Percentiles rank a stretch among this genome's conserved stretches.
phyloP scores from a whole-genome alignment of 441 rosid genomes.

The Brassica balearica region DNA sequence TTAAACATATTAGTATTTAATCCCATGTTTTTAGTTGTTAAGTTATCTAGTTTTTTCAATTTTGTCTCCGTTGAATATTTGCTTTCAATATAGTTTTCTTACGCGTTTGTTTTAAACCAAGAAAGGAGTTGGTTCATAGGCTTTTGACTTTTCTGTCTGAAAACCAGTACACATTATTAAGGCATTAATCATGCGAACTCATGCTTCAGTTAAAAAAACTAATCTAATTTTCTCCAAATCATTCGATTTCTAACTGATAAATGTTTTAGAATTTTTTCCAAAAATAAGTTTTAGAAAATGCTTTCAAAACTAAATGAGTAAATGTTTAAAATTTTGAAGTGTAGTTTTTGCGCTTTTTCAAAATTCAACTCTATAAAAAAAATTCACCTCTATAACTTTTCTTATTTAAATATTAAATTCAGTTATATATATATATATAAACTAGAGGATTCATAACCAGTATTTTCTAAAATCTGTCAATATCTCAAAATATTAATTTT shows the following conservation, averaged over 20 bases:
- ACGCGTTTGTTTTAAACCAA: constrained; percentile 11
- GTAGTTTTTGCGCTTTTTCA: too few species aligned
- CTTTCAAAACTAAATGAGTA: too few species aligned
- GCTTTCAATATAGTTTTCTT: neutral
- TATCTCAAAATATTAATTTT: neutral
- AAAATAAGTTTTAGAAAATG: too few species aligned
- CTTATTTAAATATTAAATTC: neutral
- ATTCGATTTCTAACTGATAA: too few species aligned
- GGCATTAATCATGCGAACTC: too few species aligned
- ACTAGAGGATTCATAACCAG: neutral
- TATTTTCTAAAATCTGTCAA: neutral
- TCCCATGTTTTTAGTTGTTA: neutral
- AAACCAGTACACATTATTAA: neutral
- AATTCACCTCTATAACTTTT: too few species aligned
- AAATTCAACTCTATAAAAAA: too few species aligned
- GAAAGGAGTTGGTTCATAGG: constrained; percentile 12
- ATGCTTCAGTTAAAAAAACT: too few species aligned
- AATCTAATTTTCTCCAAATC: too few species aligned
- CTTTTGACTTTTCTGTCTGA: neutral
- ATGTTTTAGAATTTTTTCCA: too few species aligned
- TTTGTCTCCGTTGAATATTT: neutral
- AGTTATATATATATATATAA: neutral
- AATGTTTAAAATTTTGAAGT: too few species aligned
- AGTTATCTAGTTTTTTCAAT: neutral
- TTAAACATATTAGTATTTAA: neutral